These are phyloP conservation scores for Meira miltonrushii DNA, from an alignment of 1,284 basidiomycete species.

Conservation along the genomic window DNA sequence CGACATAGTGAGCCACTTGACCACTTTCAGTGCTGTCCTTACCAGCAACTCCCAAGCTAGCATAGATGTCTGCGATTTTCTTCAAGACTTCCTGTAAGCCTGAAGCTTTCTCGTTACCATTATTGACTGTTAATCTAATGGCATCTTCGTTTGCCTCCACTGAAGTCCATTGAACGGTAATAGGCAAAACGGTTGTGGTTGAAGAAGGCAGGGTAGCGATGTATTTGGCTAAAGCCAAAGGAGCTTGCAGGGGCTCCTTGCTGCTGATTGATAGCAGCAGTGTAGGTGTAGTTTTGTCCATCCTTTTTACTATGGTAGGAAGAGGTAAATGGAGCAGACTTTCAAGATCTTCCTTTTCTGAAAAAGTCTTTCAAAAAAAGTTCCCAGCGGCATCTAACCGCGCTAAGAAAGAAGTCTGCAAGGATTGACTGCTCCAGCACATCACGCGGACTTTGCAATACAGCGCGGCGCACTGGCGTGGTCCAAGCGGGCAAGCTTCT, in stretches of 20 bases:
- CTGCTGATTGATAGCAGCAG: not conserved
- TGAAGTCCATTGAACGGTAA: not conserved
- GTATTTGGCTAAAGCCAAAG: not conserved
- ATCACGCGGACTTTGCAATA: too few species aligned
- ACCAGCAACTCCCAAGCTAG: slow-evolving; percentile 10
- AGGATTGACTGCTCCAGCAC: too few species aligned
- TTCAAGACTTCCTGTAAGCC: slow-evolving; percentile 9
- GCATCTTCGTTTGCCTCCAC: not conserved
- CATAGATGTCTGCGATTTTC: slow-evolving; percentile 12
- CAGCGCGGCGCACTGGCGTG: too few species aligned
- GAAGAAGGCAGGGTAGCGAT: slow-evolving; percentile 3
- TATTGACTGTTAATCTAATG: slow-evolving; percentile 5
- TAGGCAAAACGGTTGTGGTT: not conserved
- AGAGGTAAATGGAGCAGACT: too few species aligned
- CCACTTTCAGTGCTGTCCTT: slow-evolving; percentile 12
- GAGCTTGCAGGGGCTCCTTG: not conserved
- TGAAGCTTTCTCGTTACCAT: slow-evolving; percentile 2
- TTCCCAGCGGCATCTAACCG: too few species aligned
- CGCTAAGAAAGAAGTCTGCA: too few species aligned
- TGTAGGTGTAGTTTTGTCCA: not conserved
- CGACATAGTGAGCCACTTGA: slow-evolving; percentile 1
- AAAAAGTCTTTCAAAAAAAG: too few species aligned
- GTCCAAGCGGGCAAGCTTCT: too few species aligned
- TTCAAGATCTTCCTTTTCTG: too few species aligned
- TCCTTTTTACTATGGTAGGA: not conserved